Conservation (phyloP, 495 filamentous ascomycete genomes). For the Aspergillus homomorphus region DNA sequence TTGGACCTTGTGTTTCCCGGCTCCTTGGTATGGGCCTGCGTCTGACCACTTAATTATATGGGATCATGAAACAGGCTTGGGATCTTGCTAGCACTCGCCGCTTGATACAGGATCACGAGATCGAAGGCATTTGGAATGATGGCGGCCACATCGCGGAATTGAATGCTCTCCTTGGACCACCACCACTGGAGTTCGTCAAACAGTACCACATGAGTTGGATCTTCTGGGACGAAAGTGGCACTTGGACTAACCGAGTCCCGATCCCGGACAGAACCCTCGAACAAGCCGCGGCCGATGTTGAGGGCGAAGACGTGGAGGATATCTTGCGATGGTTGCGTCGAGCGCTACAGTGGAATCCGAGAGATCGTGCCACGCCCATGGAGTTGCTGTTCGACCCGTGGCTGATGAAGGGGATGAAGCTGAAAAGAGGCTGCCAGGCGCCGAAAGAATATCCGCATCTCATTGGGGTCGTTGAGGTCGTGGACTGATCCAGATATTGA, state of each 20-base stretch:
- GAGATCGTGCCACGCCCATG: constrained; percentile 35
- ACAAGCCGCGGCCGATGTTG: constrained; percentile 12
- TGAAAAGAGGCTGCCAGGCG: not conserved
- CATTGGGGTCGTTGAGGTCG: not conserved
- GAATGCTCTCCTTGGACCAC: constrained; percentile 39
- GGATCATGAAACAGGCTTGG: constrained; percentile 10
- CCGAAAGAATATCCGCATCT: not conserved
- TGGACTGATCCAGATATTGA: not conserved
- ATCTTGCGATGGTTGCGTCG: constrained; percentile 38
- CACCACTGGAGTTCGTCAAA: constrained; percentile 30
- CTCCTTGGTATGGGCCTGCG: not conserved
- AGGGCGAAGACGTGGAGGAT: constrained; percentile 26
- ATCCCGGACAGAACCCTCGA: constrained; percentile 23
- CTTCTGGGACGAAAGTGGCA: constrained; percentile 21
- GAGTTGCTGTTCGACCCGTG: constrained; percentile 39
- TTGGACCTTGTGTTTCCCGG: not conserved
- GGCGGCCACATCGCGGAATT: constrained; percentile 37
- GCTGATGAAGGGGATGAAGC: constrained; percentile 25
- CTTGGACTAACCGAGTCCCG: constrained; percentile 19
- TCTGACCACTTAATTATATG: not conserved
- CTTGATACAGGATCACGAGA: constrained; percentile 11
- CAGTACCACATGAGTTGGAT: constrained; percentile 15
- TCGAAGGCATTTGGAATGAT: constrained; percentile 19
- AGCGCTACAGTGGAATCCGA: constrained; percentile 45
- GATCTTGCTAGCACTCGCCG: constrained; percentile 14